Base-by-base conservation (phyloP, 306 rosid species). In the Adenanthera pavonina region DNA sequence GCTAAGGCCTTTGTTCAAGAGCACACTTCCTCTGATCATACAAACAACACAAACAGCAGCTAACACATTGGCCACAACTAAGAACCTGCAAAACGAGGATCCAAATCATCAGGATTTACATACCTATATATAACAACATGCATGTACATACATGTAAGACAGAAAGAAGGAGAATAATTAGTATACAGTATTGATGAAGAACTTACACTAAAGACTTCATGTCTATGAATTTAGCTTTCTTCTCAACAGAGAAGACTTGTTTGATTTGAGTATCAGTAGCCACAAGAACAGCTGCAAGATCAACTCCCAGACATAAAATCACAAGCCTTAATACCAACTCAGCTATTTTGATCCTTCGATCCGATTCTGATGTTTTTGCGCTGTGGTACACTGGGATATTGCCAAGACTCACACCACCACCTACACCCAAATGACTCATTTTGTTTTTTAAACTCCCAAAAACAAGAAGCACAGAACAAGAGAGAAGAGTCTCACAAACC, bases 381-480 rank as follows among this genome's bases (percentile, higher is more conserved):
- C 47, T 47, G 47, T 91, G 97, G 65, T 65, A 81, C 15, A 92
- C 94, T 3, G 98, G 89, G 57, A 88, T 94, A 81, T 62, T 88
- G 54, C 98, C 97, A 57, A 97, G 95, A 84, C 97, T 95, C 69
- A 92, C 90, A 74, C 95, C 99, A 73, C 97, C 99, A 20, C 13
- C 64, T 1, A 90, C 92, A 19, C 92, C 86, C 84, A 91, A 67
- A 49, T 90, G 86, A 77, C 91, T 93, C 99, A 95, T 95, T 15
- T 25, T 25, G 30, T 25, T 25, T 48, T 51, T 8, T 25, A 36
- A 2, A 15, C 36, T 59, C 65, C 8, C 7, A 25, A 15, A 19
- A 8, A 19, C 20, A 20, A 56, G 62, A 56, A 56, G 34, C 4
- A 46, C 49, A 46, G 12, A 46, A 46, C 49, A 11, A 46, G 49